phyloP scores from a whole-genome alignment of 2,329 filamentous ascomycete genomes.

The Sporothrix humicola region DNA sequence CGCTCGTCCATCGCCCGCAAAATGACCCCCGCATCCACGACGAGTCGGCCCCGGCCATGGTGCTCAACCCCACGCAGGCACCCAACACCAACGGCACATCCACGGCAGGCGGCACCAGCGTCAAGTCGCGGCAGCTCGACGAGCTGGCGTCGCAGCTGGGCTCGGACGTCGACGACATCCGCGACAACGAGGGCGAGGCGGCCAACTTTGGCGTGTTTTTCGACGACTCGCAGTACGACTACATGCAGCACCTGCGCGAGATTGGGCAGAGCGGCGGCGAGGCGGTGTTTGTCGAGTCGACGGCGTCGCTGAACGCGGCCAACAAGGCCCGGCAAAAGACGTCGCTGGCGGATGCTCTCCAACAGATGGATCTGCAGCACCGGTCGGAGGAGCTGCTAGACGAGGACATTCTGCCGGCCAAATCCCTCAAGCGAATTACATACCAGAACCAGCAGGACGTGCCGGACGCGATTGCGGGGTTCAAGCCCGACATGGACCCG shows the following conservation, averaged over 20 bases:
- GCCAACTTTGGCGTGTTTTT: slow-evolving; percentile 92
- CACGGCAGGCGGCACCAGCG: slow-evolving; percentile 19
- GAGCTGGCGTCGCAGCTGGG: slow-evolving; percentile 81
- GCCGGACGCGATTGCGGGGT: slow-evolving; percentile 88
- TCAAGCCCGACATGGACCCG: slow-evolving; percentile 98
- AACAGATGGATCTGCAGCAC: slow-evolving; percentile 63
- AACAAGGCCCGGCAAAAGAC: slow-evolving; percentile 83
- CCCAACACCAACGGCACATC: slow-evolving; percentile 47
- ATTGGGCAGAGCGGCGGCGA: slow-evolving; percentile 76
- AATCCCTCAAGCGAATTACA: slow-evolving; percentile 75
- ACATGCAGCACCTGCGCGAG: slow-evolving; percentile 98
- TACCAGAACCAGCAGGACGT: slow-evolving; percentile 95
- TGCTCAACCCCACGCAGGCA: slow-evolving; percentile 72
- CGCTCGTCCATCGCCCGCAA: slow-evolving; percentile 92
- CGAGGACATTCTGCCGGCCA: slow-evolving; percentile 76
- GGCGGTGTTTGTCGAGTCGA: slow-evolving; percentile 82
- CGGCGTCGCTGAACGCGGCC: slow-evolving; percentile 63
- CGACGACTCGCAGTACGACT: slow-evolving; percentile 95
- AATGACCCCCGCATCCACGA: slow-evolving; percentile 98
- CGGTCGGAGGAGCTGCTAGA: slow-evolving; percentile 67
- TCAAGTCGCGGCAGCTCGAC: slow-evolving; percentile 67
- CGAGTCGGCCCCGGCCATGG: slow-evolving; percentile 83
- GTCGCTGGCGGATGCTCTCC: slow-evolving; percentile 81
- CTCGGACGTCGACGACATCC: slow-evolving; percentile 66
- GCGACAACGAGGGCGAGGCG: slow-evolving; percentile 93